Percentiles rank a stretch among this genome's conserved stretches.
phyloP scores from a whole-genome alignment of 2,329 filamentous ascomycete genomes.

The Aspergillus tanneri region DNA sequence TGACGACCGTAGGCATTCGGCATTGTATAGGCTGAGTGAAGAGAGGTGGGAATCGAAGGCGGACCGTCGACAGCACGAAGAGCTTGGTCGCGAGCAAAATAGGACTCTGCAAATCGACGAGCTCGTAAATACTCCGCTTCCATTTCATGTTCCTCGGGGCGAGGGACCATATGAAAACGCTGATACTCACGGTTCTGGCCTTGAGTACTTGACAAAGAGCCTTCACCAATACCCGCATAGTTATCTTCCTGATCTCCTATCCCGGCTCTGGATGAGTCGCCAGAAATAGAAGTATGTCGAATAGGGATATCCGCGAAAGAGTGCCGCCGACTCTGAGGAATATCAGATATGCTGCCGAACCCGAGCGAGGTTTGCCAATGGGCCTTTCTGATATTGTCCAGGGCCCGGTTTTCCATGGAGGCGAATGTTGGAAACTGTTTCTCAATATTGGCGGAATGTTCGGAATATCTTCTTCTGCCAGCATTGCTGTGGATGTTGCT shows the following conservation, averaged over 20 bases:
- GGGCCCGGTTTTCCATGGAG: constrained; percentile 43
- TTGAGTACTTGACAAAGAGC: constrained; percentile 36
- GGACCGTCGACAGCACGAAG: constrained; percentile 35
- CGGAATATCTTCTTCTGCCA: constrained; percentile 46
- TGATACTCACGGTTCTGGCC: constrained; percentile 46
- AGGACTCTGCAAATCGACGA: constrained; percentile 44
- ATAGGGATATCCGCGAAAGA: constrained; percentile 53
- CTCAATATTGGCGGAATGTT: constrained; percentile 44
- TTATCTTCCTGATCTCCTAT: constrained; percentile 39
- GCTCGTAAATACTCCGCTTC: constrained; percentile 41
- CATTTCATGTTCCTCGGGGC: constrained; percentile 31
- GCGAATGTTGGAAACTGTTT: constrained; percentile 39
- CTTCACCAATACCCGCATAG: constrained; percentile 38
- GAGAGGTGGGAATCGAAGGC: constrained; percentile 35
- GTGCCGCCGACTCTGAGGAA: constrained; percentile 52
- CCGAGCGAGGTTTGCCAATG: constrained; percentile 54
- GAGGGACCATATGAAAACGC: constrained; percentile 35
- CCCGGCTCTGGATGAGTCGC: constrained; percentile 31
- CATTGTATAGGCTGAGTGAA: constrained; percentile 43
- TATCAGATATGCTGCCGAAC: constrained; percentile 47
- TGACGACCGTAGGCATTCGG: constrained; percentile 40
- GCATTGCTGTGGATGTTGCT: constrained; percentile 38
- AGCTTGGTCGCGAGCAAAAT: constrained; percentile 43
- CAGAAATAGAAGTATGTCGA: constrained; percentile 45
- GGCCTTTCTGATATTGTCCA: constrained; percentile 48